Evolutionary conservation across 1,284 basidiomycete genomes (phyloP).

Genomic region (Heterobasidion irregulare): DNA sequence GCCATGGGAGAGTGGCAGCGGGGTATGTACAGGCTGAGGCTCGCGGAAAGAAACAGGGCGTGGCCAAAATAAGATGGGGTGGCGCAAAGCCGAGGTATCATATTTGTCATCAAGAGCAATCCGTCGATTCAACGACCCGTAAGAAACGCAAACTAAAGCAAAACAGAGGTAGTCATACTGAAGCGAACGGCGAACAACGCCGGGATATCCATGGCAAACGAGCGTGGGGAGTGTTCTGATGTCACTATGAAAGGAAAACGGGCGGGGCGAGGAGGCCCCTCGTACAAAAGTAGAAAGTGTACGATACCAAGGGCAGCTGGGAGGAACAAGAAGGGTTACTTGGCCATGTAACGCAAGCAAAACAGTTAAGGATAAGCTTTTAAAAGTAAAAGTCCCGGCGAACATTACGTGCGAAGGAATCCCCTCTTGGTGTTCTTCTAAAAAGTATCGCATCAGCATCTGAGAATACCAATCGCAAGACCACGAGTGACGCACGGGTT

Average conservation of each 20-base stretch:
- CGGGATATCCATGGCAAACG: conserved; percentile 53
- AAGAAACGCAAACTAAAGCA: conserved; percentile 23
- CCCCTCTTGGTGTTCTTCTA: conserved; percentile 67
- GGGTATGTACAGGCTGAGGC: neutral
- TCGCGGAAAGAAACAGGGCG: neutral
- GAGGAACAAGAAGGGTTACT: conserved; percentile 20
- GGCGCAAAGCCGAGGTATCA: conserved; percentile 13
- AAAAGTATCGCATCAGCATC: conserved; percentile 3
- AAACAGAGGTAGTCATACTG: conserved; percentile 33
- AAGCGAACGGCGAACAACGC: conserved; percentile 31
- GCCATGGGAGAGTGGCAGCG: conserved; percentile 34
- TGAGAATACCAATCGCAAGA: conserved; percentile 1
- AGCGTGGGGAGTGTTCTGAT: conserved; percentile 37
- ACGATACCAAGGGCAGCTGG: conserved; percentile 28
- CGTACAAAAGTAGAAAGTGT: conserved; percentile 29
- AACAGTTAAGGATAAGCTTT: conserved; percentile 16
- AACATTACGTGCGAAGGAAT: conserved; percentile 59
- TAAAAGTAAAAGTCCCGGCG: conserved; percentile 5
- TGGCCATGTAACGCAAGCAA: conserved; percentile 20
- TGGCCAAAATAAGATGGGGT: conserved; percentile 2
- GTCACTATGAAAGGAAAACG: conserved; percentile 1
- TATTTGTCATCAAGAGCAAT: conserved; percentile 12
- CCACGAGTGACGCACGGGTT: conserved; percentile 28
- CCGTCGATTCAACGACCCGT: conserved; percentile 23
- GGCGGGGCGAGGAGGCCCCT: conserved; percentile 18